Conservation (phyloP, 2,329 filamentous ascomycete genomes). For the Leptodontidium sp. region DNA sequence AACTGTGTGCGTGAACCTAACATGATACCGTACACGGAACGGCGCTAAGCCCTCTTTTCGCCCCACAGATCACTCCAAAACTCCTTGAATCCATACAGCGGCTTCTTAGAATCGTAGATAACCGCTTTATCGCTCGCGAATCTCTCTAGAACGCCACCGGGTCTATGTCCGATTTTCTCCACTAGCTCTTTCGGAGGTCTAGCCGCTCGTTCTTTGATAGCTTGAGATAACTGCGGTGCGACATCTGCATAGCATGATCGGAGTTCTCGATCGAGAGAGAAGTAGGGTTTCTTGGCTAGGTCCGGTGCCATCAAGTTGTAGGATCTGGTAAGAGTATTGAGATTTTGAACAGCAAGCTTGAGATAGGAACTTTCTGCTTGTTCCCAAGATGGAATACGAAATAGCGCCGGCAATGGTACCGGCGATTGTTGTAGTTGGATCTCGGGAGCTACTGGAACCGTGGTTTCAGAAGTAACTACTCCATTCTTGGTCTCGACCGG, state of each 20-base stretch:
- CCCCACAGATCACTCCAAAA: slow-evolving; percentile 84
- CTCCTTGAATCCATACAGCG: slow-evolving; percentile 86
- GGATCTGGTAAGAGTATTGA: slow-evolving; percentile 82
- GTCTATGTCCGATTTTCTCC: slow-evolving; percentile 52
- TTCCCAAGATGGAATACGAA: slow-evolving; percentile 83
- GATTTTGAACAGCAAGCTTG: slow-evolving; percentile 75
- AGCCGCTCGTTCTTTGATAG: slow-evolving; percentile 74
- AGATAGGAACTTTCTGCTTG: slow-evolving; percentile 77
- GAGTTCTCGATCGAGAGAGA: slow-evolving; percentile 83
- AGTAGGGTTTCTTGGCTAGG: slow-evolving; percentile 92
- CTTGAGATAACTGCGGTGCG: slow-evolving; percentile 75
- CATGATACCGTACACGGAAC: neutral
- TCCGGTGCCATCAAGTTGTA: slow-evolving; percentile 97
- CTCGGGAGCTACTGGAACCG: slow-evolving; percentile 24
- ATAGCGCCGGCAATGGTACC: slow-evolving; percentile 61
- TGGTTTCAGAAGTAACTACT: neutral
- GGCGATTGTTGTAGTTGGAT: slow-evolving; percentile 35
- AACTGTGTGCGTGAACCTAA: too few species aligned
- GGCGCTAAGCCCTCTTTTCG: slow-evolving; percentile 34
- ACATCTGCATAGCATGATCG: slow-evolving; percentile 84
- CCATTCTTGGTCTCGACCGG: slow-evolving; percentile 31
- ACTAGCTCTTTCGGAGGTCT: slow-evolving; percentile 52
- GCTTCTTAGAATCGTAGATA: slow-evolving; percentile 77
- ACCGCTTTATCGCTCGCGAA: slow-evolving; percentile 63
- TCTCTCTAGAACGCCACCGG: slow-evolving; percentile 66